phyloP scores from a whole-genome alignment of 805 yeast genomes.

The Candida saitoana region DNA sequence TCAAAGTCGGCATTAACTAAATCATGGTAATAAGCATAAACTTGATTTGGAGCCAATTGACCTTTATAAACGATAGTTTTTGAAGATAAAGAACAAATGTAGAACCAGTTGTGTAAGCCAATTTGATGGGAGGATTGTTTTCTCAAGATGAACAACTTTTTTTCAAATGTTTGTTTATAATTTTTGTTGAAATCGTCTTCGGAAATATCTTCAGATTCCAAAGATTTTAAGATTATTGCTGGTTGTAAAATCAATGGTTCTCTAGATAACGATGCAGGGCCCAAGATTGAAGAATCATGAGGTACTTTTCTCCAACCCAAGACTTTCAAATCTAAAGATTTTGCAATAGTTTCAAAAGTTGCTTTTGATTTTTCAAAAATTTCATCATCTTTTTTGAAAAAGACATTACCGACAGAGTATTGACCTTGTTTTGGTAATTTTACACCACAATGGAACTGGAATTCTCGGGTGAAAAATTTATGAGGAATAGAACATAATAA shows the following conservation, averaged over 20 bases:
- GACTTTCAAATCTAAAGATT: slow-evolving; percentile 69
- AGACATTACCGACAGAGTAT: slow-evolving; percentile 92
- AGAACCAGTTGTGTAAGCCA: slow-evolving; percentile 96
- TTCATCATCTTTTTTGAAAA: slow-evolving; percentile 82
- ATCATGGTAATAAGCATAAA: slow-evolving; percentile 91
- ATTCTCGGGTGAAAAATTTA: slow-evolving; percentile 79
- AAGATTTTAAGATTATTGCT: slow-evolving; percentile 61
- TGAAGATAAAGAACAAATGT: slow-evolving; percentile 87
- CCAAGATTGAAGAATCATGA: slow-evolving; percentile 87
- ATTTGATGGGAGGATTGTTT: slow-evolving; percentile 87
- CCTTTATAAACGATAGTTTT: slow-evolving; percentile 95
- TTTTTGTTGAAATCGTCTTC: slow-evolving; percentile 52
- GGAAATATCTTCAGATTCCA: slow-evolving; percentile 27
- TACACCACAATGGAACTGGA: slow-evolving; percentile 62
- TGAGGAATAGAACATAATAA: slow-evolving; percentile 91
- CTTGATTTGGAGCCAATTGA: slow-evolving; percentile 95
- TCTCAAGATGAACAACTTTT: slow-evolving; percentile 78
- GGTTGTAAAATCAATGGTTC: slow-evolving; percentile 94
- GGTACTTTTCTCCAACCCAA: slow-evolving; percentile 96
- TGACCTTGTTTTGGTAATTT: slow-evolving; percentile 76
- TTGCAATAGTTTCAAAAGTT: slow-evolving; percentile 80
- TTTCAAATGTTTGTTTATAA: slow-evolving; percentile 68
- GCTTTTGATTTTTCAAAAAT: slow-evolving; percentile 65
- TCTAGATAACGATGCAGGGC: slow-evolving; percentile 90
- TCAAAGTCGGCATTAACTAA: slow-evolving; percentile 86